A percentile compares a stretch with the other conserved stretches of the same genome.
Evolutionary conservation across 352 stramenopile genomes (phyloP).

Genomic region (Globisporangium mamillatum): DNA sequence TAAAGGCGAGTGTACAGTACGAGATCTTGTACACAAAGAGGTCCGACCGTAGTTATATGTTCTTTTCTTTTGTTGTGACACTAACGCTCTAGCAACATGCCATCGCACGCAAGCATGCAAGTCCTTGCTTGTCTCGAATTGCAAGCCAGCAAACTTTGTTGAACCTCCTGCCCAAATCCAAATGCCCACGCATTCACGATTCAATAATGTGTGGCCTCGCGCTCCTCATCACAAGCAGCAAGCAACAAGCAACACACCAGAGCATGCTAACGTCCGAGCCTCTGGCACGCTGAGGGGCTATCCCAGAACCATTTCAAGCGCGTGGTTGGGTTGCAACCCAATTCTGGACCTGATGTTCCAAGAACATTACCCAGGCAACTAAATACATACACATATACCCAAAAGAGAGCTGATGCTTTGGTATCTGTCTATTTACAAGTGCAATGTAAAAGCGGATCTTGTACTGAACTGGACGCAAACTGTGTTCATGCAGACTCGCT

Average conservation of each 20-base stretch:
- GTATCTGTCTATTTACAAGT: background rate
- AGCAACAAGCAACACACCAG: background rate
- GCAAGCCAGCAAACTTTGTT: background rate
- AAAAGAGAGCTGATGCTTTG: background rate
- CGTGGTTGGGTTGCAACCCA: background rate
- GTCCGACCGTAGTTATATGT: background rate
- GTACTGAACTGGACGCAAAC: background rate
- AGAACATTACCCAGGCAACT: background rate
- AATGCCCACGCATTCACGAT: background rate
- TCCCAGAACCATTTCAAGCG: background rate
- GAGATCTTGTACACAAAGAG: too few species aligned
- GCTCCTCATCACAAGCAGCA: background rate
- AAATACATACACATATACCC: background rate
- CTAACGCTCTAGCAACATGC: background rate
- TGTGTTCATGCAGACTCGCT: background rate
- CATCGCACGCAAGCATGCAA: background rate
- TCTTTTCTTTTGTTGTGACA: background rate
- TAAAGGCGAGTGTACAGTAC: slow-evolving; percentile 2
- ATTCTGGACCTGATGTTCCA: background rate
- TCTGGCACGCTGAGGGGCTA: background rate
- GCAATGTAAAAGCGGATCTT: background rate
- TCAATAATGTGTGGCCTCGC: background rate
- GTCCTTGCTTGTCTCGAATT: background rate
- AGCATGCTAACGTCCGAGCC: background rate
- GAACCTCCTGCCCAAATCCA: background rate